These are phyloP conservation scores for Aspergillus fructus DNA, from an alignment of 2,329 filamentous ascomycete genomes.

Conservation along the genomic window DNA sequence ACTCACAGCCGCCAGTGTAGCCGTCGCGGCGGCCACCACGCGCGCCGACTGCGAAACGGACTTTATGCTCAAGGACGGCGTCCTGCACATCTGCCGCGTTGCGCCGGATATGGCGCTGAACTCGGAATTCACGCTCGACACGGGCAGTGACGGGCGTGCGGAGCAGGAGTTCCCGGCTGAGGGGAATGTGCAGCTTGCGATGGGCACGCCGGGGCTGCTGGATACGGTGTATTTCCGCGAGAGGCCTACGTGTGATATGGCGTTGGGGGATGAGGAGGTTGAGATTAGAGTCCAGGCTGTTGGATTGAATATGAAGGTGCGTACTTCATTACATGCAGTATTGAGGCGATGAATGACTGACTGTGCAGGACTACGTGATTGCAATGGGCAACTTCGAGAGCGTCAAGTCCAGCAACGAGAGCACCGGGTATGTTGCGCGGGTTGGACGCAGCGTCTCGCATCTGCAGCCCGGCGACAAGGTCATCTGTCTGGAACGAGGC, in stretches of 20 bases:
- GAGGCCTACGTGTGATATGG: background rate
- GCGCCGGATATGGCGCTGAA: background rate
- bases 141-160: background rate
- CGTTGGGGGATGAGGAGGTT: background rate
- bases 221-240: background rate
- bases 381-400: conserved; percentile 1
- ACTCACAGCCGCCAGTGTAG: background rate
- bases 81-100: background rate
- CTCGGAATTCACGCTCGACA: background rate
- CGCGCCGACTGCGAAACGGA: background rate
- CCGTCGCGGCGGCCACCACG: background rate
- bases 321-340: too few species aligned
- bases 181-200: background rate
- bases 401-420: conserved; percentile 1
- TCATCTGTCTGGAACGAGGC: background rate
- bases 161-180: background rate
- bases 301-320: background rate
- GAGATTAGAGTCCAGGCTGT: background rate
- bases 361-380: background rate
- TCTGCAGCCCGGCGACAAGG: background rate
- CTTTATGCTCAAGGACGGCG: background rate
- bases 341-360: too few species aligned
- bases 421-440: background rate
- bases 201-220: background rate
- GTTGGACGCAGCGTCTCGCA: background rate